phyloP scores from a whole-genome alignment of 192 early-diverging fungal genomes.

The Backusella liffmaniae region DNA sequence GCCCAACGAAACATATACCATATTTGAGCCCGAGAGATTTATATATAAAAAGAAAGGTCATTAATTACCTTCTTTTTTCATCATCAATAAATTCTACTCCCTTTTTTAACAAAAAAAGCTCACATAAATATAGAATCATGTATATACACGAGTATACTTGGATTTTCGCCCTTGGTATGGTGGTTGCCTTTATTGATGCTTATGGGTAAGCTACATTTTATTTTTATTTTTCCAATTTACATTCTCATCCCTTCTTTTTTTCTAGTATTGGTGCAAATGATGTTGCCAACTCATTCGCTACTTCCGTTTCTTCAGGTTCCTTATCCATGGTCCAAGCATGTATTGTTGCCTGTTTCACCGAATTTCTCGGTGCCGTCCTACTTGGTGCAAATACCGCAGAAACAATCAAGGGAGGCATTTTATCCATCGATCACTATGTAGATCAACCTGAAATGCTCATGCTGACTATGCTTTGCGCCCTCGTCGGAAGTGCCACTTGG shows the following conservation, averaged over 20 bases:
- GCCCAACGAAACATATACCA: not conserved
- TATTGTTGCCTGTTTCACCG: conserved; percentile 80
- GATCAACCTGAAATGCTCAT: conserved; percentile 74
- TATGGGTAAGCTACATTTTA: conserved; percentile 29
- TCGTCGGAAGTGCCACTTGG: conserved; percentile 75
- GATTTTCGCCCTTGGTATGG: conserved; percentile 65
- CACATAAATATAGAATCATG: conserved; percentile 1
- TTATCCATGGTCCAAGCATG: conserved; percentile 72
- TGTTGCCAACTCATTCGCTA: conserved; percentile 87
- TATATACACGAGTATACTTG: conserved; percentile 50
- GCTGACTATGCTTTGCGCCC: conserved; percentile 79
- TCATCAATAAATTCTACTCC: not conserved
- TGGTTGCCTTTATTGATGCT: conserved; percentile 69
- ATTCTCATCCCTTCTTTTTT: too few relatives aligned
- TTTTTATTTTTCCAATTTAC: too few relatives aligned
- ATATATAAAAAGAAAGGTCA: not conserved
- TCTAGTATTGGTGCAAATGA: conserved; percentile 80
- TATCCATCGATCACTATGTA: conserved; percentile 56
- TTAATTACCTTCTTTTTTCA: not conserved
- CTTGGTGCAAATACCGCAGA: conserved; percentile 73
- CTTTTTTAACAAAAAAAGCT: not conserved
- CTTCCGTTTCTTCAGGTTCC: conserved; percentile 81
- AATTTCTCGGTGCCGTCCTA: conserved; percentile 76
- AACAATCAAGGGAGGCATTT: conserved; percentile 78
- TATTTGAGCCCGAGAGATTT: not conserved